Percentiles rank a stretch among this genome's conserved stretches.
phyloP scores from a whole-genome alignment of 129 eudicot species.

The Cynara cardunculus region DNA sequence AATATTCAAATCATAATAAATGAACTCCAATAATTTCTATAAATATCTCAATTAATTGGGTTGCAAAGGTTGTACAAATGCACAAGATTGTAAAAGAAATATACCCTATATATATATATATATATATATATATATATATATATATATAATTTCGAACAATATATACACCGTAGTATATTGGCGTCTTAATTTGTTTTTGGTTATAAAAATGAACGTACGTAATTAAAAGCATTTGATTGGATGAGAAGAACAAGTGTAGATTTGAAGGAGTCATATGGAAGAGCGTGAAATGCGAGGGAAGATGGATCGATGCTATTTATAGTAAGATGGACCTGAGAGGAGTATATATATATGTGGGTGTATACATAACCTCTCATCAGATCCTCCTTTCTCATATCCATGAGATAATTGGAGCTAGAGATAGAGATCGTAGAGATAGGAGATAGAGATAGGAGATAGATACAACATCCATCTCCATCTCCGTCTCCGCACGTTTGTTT shows the following conservation, averaged over 20 bases:
- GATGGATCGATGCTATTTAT: constrained; percentile 12
- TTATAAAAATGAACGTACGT: background rate
- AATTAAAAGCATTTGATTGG: background rate
- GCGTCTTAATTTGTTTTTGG: background rate
- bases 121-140: too few relatives aligned
- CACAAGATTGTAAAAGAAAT: too few relatives aligned
- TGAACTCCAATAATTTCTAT: too few relatives aligned
- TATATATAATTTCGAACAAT: background rate
- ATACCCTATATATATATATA: too few relatives aligned
- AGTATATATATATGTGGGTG: background rate
- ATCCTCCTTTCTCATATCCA: constrained; percentile 5
- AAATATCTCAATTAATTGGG: too few relatives aligned
- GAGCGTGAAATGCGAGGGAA: constrained; percentile 17
- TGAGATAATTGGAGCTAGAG: background rate
- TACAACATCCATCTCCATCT: constrained; percentile 21
- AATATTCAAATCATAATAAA: too few relatives aligned
- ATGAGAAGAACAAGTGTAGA: background rate
- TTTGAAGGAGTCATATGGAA: constrained; percentile 5
- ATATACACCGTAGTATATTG: background rate
- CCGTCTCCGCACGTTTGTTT: constrained; percentile 25
- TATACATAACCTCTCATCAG: background rate
- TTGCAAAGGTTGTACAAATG: too few relatives aligned
- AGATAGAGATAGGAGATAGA: constrained; percentile 23
- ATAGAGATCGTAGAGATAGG: constrained; percentile 15
- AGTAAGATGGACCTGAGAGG: background rate